Evolutionary conservation across 2,329 filamentous ascomycete genomes (phyloP).

Genomic region (Cytospora paraplurivora): DNA sequence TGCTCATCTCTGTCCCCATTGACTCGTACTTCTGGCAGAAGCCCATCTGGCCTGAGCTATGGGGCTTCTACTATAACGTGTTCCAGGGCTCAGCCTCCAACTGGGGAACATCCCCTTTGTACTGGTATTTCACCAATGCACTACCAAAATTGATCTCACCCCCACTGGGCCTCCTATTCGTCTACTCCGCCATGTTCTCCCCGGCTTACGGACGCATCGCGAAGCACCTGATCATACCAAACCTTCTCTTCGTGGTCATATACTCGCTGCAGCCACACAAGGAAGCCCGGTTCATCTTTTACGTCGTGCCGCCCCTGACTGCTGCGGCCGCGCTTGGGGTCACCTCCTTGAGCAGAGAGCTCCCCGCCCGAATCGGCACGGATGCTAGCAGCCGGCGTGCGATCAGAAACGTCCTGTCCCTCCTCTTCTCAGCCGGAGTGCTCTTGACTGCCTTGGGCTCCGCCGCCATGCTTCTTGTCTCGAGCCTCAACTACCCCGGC

Average conservation of each 20-base stretch:
- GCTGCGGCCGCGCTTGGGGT: slow-evolving; percentile 75
- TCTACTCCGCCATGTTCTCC: slow-evolving; percentile 54
- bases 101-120: slow-evolving; percentile 86
- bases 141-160: slow-evolving; percentile 84
- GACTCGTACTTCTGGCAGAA: slow-evolving; percentile 96
- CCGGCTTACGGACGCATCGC: slow-evolving; percentile 48
- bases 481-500: slow-evolving; percentile 91
- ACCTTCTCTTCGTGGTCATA: slow-evolving; percentile 70
- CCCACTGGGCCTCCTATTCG: slow-evolving; percentile 64
- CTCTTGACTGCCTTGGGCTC: slow-evolving; percentile 64
- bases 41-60: slow-evolving; percentile 85
- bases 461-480: slow-evolving; percentile 71
- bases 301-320: slow-evolving; percentile 79
- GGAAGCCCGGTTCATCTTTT: slow-evolving; percentile 93
- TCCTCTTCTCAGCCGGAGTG: slow-evolving; percentile 56
- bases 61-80: slow-evolving; percentile 89
- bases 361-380: slow-evolving; percentile 14
- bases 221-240: slow-evolving; percentile 61
- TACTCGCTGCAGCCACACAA: slow-evolving; percentile 95
- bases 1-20: slow-evolving; percentile 70
- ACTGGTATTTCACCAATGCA: slow-evolving; percentile 82
- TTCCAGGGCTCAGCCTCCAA: slow-evolving; percentile 77
- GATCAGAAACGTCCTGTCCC: slow-evolving; percentile 45
- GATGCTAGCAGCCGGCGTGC: slow-evolving; percentile 48
- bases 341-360: slow-evolving; percentile 61